Percentiles rank a stretch among this genome's conserved stretches.
Evolutionary conservation across 257 asterid species (phyloP).

Genomic region (Penstemon davidsonii): DNA sequence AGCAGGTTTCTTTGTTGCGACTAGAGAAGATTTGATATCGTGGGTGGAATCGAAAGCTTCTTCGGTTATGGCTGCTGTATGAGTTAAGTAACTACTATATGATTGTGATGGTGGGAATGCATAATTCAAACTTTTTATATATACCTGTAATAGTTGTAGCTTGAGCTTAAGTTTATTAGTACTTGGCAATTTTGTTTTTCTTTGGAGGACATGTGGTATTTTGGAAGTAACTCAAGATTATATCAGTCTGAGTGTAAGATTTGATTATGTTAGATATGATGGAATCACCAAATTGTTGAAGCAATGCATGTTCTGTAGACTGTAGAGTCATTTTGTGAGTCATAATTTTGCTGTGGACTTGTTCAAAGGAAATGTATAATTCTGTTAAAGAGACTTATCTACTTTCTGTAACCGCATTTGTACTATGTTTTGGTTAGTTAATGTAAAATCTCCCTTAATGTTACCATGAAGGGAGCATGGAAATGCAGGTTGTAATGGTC

Average conservation of each 20-base stretch:
- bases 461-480: too few relatives aligned
- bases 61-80: constrained; percentile 35
- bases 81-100: neutral
- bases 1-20: constrained; percentile 75
- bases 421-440: too few relatives aligned
- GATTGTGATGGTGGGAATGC: constrained; percentile 4
- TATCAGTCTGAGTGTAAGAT: neutral
- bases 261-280: constrained; percentile 1
- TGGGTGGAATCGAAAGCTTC: constrained; percentile 64
- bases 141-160: constrained; percentile 21
- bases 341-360: too few relatives aligned
- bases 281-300: neutral
- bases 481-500: too few relatives aligned
- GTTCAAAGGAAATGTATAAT: too few relatives aligned
- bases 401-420: too few relatives aligned
- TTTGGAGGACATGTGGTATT: constrained; percentile 27
- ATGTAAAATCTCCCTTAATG: too few relatives aligned
- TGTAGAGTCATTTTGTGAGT: too few relatives aligned
- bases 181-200: constrained; percentile 1
- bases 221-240: constrained; percentile 14
- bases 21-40: constrained; percentile 61
- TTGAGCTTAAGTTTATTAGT: constrained; percentile 16
- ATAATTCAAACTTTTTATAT: neutral
- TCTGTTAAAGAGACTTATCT: too few relatives aligned
- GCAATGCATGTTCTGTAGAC: neutral